Percentiles rank a stretch among this genome's conserved stretches.
Evolutionary conservation across 257 asterid species (phyloP).

Genomic region (Petunia axillaris): DNA sequence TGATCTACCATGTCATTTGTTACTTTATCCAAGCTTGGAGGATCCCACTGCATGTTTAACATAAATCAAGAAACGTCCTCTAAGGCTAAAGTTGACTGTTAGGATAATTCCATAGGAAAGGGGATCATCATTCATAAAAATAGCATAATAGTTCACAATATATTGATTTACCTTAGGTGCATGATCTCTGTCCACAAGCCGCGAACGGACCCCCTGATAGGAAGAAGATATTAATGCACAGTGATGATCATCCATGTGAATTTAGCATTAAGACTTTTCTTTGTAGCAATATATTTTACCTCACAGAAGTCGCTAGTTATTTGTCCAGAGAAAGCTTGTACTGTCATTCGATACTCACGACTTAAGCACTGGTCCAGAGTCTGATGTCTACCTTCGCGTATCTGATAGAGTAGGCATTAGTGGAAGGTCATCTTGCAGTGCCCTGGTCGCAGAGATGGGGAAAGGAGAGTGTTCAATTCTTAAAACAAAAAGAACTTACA

Average conservation of each 20-base stretch:
- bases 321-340: constrained; percentile 71
- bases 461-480: background rate
- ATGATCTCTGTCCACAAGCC: constrained; percentile 73
- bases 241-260: constrained; percentile 21
- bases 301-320: constrained; percentile 70
- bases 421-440: constrained; percentile 17
- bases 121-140: background rate
- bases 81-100: background rate
- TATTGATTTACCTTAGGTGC: constrained; percentile 69
- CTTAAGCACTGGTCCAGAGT: constrained; percentile 85
- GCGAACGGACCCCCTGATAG: constrained; percentile 86
- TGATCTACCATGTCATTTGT: constrained; percentile 86
- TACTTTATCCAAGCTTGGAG: constrained; percentile 84
- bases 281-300: constrained; percentile 46
- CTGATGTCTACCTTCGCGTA: constrained; percentile 90
- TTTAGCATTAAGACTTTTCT: background rate
- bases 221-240: constrained; percentile 7
- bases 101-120: background rate
- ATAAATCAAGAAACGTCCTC: background rate
- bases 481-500: constrained; percentile 51
- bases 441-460: background rate
- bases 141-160: background rate
- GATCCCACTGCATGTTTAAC: constrained; percentile 77
- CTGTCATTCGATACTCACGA: constrained; percentile 90
- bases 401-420: constrained; percentile 47